These are phyloP conservation scores for Cladobotryum mycophilum DNA, from an alignment of 2,329 filamentous ascomycete species.

Conservation along the genomic window DNA sequence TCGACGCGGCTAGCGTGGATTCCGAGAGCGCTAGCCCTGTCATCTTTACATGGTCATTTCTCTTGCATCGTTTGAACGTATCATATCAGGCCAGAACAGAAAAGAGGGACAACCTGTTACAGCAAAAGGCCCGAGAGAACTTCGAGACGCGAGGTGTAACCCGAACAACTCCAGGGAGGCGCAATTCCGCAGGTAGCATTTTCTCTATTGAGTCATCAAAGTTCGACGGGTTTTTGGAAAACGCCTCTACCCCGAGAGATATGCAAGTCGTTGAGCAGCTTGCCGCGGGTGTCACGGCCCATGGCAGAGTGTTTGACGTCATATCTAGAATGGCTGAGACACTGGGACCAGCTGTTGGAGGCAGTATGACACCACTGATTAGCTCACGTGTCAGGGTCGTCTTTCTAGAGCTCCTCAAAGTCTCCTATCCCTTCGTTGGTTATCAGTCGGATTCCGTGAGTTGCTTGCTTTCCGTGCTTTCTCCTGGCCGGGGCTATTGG, in stretches of 20 bases:
- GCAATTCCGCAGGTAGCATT: constrained; percentile 56
- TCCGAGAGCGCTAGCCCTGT: constrained; percentile 64
- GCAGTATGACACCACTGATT: constrained; percentile 48
- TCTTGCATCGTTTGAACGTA: constrained; percentile 63
- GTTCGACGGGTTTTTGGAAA: constrained; percentile 52
- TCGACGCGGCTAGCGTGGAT: constrained; percentile 49
- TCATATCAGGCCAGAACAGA: constrained; percentile 58
- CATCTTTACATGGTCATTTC: constrained; percentile 73
- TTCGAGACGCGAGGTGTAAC: constrained; percentile 44
- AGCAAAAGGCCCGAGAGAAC: constrained; percentile 52
- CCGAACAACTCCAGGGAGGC: constrained; percentile 36
- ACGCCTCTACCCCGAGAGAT: constrained; percentile 44
- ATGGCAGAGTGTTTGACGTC: constrained; percentile 48
- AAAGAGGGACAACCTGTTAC: constrained; percentile 50
- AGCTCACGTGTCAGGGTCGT: constrained; percentile 56
- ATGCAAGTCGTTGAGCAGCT: constrained; percentile 45
- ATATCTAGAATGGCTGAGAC: constrained; percentile 44
- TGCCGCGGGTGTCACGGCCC: constrained; percentile 41
- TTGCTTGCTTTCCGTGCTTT: constrained; percentile 59
- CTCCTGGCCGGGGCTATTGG: constrained; percentile 48
- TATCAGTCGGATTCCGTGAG: constrained; percentile 68
- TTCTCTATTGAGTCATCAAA: constrained; percentile 55
- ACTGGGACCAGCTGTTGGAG: constrained; percentile 39
- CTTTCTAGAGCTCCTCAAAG: constrained; percentile 65
- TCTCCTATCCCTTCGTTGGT: constrained; percentile 58